Percentiles rank a stretch among this genome's conserved stretches.
Evolutionary conservation across 164 flowering plant genomes (phyloP).

Genomic region (Vitis labrusca): DNA sequence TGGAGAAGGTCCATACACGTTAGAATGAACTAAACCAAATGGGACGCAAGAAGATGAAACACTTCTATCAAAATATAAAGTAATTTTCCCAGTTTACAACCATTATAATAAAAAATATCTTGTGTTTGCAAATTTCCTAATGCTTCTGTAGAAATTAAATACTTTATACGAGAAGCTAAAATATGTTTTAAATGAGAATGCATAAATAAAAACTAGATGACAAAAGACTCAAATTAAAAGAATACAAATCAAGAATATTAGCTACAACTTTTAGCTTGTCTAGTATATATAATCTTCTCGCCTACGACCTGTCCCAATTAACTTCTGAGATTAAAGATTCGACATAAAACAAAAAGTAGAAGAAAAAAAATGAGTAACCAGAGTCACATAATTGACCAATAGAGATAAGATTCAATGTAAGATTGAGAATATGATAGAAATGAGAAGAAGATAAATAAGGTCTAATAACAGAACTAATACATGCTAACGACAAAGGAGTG

Average conservation of each 20-base stretch:
- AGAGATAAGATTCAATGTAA: slow-evolving; percentile 7
- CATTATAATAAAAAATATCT: not conserved
- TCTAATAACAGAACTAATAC: not conserved
- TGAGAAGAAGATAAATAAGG: no score
- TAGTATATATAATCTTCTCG: slow-evolving; percentile 12
- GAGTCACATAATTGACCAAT: slow-evolving; percentile 20
- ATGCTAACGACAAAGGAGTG: slow-evolving; percentile 3
- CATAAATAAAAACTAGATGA: slow-evolving; percentile 7
- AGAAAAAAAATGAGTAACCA: not conserved
- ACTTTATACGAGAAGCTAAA: no score
- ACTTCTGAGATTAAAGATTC: slow-evolving; percentile 4
- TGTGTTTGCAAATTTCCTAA: no score
- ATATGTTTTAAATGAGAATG: slow-evolving; percentile 19
- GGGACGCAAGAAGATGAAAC: no score
- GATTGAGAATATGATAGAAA: no score
- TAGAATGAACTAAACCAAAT: no score
- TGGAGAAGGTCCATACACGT: no score
- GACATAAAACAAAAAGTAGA: not conserved
- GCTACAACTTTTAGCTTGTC: slow-evolving; percentile 4
- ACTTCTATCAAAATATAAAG: not conserved
- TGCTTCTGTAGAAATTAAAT: no score
- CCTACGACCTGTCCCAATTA: slow-evolving; percentile 22
- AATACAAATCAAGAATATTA: not conserved
- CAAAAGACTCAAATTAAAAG: no score
- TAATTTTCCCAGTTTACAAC: slow-evolving; percentile 8